Conservation (phyloP, 2,329 filamentous ascomycete species). For the Cercospora sp. region DNA sequence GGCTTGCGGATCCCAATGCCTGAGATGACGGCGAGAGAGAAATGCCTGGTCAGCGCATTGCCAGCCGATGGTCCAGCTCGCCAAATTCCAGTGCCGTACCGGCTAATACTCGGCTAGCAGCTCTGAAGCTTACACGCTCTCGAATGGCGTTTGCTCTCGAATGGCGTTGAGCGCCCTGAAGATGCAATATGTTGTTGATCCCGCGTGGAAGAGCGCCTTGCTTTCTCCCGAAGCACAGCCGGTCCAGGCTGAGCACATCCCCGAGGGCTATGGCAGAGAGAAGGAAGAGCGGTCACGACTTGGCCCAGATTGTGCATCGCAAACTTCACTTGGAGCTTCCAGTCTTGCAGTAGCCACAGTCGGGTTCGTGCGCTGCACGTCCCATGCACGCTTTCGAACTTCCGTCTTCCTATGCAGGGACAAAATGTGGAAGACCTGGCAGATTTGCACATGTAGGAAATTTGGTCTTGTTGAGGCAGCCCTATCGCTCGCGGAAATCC, state of each 20-base stretch:
- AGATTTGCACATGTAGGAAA: not conserved
- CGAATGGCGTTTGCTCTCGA: not conserved
- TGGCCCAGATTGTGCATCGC: not conserved
- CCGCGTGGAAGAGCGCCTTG: not conserved
- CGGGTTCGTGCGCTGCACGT: not conserved
- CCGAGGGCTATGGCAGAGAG: not conserved
- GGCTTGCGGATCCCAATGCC: not conserved
- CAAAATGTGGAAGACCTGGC: not conserved
- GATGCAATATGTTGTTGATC: not conserved
- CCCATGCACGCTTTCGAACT: not conserved
- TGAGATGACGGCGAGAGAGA: not conserved
- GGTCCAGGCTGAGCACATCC: not conserved
- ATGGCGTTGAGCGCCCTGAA: not conserved
- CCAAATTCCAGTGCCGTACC: constrained; percentile 1
- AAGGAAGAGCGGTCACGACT: not conserved
- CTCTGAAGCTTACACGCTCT: not conserved
- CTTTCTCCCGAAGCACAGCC: not conserved
- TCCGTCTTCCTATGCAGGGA: constrained; percentile 6
- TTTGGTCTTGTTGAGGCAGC: constrained; percentile 1
- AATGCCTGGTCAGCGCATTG: not conserved
- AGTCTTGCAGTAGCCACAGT: not conserved
- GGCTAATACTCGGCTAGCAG: not conserved
- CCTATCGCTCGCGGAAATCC: constrained; percentile 1
- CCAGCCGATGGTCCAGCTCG: not conserved
- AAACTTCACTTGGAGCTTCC: not conserved